These are phyloP conservation scores for Pseudozyma hubeiensis DNA, from an alignment of 1,284 basidiomycete genomes.

Conservation along the genomic window DNA sequence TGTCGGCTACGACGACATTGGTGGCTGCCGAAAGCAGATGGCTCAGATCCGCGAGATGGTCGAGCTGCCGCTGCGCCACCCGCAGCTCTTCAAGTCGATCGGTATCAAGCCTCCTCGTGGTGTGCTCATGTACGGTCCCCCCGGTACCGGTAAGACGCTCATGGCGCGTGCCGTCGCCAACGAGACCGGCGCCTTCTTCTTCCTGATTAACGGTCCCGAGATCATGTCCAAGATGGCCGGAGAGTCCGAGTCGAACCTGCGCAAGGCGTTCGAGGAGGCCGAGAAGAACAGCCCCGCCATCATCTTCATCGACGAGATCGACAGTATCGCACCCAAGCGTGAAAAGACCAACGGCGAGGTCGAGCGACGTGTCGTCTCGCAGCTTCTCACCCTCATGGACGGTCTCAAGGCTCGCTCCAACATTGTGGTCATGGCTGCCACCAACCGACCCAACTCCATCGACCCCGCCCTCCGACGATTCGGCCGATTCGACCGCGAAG, in stretches of 20 bases:
- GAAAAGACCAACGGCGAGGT: constrained; percentile 99
- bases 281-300: constrained; percentile 99
- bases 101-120: constrained; percentile 97
- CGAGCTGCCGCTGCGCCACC: constrained; percentile 95
- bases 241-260: constrained; percentile 94
- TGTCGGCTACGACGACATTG: constrained; percentile 99
- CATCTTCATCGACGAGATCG: constrained; percentile 99
- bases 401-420: constrained; percentile 98
- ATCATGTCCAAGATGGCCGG: constrained; percentile 99
- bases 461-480: constrained; percentile 97
- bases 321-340: constrained; percentile 98
- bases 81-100: constrained; percentile 99
- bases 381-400: constrained; percentile 98
- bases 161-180: constrained; percentile 99
- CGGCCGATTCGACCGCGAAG: constrained; percentile 98
- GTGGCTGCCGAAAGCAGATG: constrained; percentile 99
- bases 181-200: constrained; percentile 99
- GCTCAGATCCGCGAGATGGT: constrained; percentile 99
- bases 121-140: constrained; percentile 69
- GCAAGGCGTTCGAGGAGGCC: constrained; percentile 98
- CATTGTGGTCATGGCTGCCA: constrained; percentile 99
- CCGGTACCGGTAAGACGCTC: constrained; percentile 69
- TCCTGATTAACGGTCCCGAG: constrained; percentile 98
- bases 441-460: constrained; percentile 98
- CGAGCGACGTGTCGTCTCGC: constrained; percentile 97